These are phyloP conservation scores for Saccharomycopsis crataegensis DNA, from an alignment of 1,139 yeast species.

Conservation along the genomic window DNA sequence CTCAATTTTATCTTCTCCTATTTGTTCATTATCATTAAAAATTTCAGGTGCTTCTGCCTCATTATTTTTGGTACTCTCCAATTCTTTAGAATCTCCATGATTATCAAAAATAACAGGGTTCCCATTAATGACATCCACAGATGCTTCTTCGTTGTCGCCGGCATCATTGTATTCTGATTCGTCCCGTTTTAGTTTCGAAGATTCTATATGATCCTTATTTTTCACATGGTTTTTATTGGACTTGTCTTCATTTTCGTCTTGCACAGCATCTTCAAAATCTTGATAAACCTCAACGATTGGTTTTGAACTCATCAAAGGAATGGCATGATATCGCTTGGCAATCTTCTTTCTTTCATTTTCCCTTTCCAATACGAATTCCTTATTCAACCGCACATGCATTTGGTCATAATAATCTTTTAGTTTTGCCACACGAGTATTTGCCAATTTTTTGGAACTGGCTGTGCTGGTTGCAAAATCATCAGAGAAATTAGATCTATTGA, in stretches of 20 bases:
- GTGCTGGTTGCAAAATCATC: neutral
- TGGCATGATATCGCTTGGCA: conserved; percentile 61
- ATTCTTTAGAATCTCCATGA: neutral
- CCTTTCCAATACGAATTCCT: conserved; percentile 82
- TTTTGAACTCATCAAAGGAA: conserved; percentile 66
- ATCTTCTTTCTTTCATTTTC: conserved; percentile 67
- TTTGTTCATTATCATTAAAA: too few relatives aligned
- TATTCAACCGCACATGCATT: conserved; percentile 72
- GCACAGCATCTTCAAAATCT: conserved; percentile 83
- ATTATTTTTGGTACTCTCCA: too few relatives aligned
- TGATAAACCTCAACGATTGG: conserved; percentile 92
- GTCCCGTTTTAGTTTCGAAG: neutral
- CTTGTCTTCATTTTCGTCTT: conserved; percentile 24
- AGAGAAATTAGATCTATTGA: conserved; percentile 3
- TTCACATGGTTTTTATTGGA: neutral
- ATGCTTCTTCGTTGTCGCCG: neutral
- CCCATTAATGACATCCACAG: neutral
- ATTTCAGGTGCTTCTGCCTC: too few relatives aligned
- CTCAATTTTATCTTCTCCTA: neutral
- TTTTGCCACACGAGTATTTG: conserved; percentile 42
- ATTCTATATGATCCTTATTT: neutral
- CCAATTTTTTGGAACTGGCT: conserved; percentile 9
- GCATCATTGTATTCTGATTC: neutral
- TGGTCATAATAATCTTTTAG: conserved; percentile 66
- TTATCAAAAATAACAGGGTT: neutral